phyloP scores from a whole-genome alignment of 2,329 filamentous ascomycete genomes.

The Pseudocercospora fijiensis region DNA sequence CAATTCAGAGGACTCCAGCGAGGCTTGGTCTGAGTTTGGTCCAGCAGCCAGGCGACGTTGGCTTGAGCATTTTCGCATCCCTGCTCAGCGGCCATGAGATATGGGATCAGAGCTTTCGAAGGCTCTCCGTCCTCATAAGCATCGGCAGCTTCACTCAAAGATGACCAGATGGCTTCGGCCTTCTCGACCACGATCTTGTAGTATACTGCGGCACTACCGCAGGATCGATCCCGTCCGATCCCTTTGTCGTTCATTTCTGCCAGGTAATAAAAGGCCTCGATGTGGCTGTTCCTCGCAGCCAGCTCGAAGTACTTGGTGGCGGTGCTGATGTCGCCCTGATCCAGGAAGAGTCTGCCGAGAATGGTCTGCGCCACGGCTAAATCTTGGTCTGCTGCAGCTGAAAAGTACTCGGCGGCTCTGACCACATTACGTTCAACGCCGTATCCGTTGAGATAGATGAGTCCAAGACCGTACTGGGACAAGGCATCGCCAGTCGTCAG shows the following conservation, averaged over 20 bases:
- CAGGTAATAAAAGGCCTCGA: conserved; percentile 89
- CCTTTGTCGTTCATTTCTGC: conserved; percentile 82
- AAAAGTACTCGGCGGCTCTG: conserved; percentile 73
- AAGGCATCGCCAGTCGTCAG: conserved; percentile 73
- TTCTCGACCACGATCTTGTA: conserved; percentile 90
- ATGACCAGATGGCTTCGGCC: conserved; percentile 80
- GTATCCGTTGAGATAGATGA: conserved; percentile 79
- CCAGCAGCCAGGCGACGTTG: conserved; percentile 84
- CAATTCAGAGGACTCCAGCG: conserved; percentile 22
- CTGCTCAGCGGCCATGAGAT: conserved; percentile 87
- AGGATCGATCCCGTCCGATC: conserved; percentile 75
- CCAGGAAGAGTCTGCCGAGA: conserved; percentile 78
- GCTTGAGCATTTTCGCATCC: conserved; percentile 87
- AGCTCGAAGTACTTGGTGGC: conserved; percentile 86
- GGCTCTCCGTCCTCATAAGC: conserved; percentile 77
- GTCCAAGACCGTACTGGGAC: conserved; percentile 78
- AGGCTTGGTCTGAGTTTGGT: conserved; percentile 51
- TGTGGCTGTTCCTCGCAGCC: conserved; percentile 75
- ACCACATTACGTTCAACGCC: conserved; percentile 68
- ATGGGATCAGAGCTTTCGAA: conserved; percentile 75
- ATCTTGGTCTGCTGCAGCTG: conserved; percentile 77
- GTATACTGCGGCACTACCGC: conserved; percentile 72
- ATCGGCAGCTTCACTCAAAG: conserved; percentile 78
- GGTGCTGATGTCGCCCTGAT: conserved; percentile 78
- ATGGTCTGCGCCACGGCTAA: conserved; percentile 77